Evolutionary conservation across 345 rosid species (phyloP).

Genomic region (Streptanthus diversifolius): DNA sequence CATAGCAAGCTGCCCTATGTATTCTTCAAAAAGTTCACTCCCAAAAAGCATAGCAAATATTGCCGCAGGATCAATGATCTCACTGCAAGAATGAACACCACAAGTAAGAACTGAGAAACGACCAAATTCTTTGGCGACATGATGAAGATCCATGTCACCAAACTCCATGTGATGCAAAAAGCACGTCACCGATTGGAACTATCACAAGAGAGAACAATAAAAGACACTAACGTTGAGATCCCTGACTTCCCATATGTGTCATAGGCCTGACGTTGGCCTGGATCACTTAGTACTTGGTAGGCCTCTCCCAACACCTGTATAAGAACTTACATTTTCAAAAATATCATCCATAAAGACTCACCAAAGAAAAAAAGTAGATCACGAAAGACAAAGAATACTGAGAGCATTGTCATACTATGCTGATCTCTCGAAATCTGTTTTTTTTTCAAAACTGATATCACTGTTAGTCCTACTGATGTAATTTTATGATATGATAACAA

Average conservation of each 20-base stretch:
- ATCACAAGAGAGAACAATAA: slow-evolving; percentile 16
- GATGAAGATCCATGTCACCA: slow-evolving; percentile 12
- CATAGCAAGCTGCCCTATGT: slow-evolving; percentile 84
- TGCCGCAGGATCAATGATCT: slow-evolving; percentile 84
- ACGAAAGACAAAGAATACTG: background rate
- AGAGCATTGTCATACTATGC: background rate
- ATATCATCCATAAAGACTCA: slow-evolving; percentile 15
- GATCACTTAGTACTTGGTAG: slow-evolving; percentile 94
- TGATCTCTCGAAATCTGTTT: background rate
- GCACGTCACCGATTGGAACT: background rate
- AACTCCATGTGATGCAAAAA: slow-evolving; percentile 5
- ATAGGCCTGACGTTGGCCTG: slow-evolving; percentile 86
- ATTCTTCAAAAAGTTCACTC: slow-evolving; percentile 91
- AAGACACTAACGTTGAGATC: slow-evolving; percentile 79
- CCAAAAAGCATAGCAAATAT: slow-evolving; percentile 93
- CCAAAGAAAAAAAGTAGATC: background rate
- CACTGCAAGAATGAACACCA: slow-evolving; percentile 46
- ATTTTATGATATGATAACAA: background rate
- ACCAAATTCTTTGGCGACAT: background rate
- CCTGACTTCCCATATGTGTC: slow-evolving; percentile 90
- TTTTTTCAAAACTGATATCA: background rate
- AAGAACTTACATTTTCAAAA: background rate
- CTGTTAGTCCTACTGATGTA: background rate
- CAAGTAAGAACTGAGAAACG: background rate
- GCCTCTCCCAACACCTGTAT: slow-evolving; percentile 91